Percentiles rank a stretch among this genome's conserved stretches.
phyloP scores from a whole-genome alignment of 805 yeast species.

The Lachancea lanzarotensis region DNA sequence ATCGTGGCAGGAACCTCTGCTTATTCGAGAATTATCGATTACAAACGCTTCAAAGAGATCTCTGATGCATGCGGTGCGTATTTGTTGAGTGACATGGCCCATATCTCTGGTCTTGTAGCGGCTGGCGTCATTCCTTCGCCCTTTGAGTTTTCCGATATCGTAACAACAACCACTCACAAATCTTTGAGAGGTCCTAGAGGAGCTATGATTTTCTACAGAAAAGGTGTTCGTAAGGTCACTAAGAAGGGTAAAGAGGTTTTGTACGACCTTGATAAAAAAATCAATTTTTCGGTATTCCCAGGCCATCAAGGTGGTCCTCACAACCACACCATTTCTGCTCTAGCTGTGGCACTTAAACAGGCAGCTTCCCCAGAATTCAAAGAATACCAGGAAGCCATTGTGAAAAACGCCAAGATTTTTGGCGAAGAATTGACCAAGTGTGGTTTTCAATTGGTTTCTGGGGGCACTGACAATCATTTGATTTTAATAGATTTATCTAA shows the following conservation, averaged over 20 bases:
- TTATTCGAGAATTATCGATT: slow-evolving; percentile 84
- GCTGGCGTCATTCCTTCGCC: slow-evolving; percentile 94
- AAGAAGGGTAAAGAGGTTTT: slow-evolving; percentile 80
- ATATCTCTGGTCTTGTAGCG: slow-evolving; percentile 91
- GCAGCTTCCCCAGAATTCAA: slow-evolving; percentile 83
- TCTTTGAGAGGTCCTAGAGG: slow-evolving; percentile 99
- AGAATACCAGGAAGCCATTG: slow-evolving; percentile 76
- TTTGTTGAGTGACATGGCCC: slow-evolving; percentile 93
- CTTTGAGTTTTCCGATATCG: slow-evolving; percentile 88
- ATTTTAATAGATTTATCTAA: slow-evolving; percentile 76
- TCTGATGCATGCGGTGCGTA: slow-evolving; percentile 93
- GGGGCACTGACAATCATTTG: slow-evolving; percentile 94
- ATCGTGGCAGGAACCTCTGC: slow-evolving; percentile 98
- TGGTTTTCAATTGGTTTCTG: slow-evolving; percentile 75
- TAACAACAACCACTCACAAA: slow-evolving; percentile 96
- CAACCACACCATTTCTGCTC: slow-evolving; percentile 93
- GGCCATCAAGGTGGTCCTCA: slow-evolving; percentile 99
- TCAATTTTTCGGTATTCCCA: slow-evolving; percentile 97
- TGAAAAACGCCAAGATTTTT: slow-evolving; percentile 72
- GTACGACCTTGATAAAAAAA: slow-evolving; percentile 84
- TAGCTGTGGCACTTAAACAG: slow-evolving; percentile 92
- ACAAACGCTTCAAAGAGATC: slow-evolving; percentile 81
- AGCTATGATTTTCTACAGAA: slow-evolving; percentile 95
- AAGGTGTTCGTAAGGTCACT: slow-evolving; percentile 76
- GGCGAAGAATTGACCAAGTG: slow-evolving; percentile 57